These are phyloP conservation scores for Candida sojae DNA, from an alignment of 1,139 yeast genomes.

Conservation along the genomic window DNA sequence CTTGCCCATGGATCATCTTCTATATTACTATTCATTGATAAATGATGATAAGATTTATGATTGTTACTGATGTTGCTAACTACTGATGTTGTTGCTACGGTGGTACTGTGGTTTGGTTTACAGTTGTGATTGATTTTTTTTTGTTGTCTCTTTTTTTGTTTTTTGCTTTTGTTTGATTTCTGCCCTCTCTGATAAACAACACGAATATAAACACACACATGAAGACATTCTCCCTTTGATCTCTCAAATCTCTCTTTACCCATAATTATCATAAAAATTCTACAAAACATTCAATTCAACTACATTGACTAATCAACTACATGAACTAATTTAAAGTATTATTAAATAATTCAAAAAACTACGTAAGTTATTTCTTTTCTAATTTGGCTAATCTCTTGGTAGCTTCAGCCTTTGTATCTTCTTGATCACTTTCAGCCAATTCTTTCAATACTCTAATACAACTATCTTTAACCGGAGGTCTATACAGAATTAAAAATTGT, in stretches of 20 bases:
- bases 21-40: constrained; percentile 20
- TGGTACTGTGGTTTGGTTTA: not conserved
- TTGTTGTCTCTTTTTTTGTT: not conserved
- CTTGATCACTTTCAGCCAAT: constrained; percentile 51
- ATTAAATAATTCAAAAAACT: not conserved
- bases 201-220: too few species aligned
- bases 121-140: not conserved
- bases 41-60: too few species aligned
- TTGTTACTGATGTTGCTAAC: too few species aligned
- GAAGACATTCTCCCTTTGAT: too few species aligned
- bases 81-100: too few species aligned
- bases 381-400: constrained; percentile 54
- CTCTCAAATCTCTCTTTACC: too few species aligned
- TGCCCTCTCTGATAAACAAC: too few species aligned
- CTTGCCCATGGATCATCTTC: constrained; percentile 47
- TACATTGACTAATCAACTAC: not conserved
- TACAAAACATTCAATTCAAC: not conserved
- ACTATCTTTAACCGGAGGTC: constrained; percentile 76
- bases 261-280: too few species aligned
- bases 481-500: constrained; percentile 80
- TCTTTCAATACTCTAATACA: constrained; percentile 69
- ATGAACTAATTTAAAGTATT: not conserved
- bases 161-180: not conserved
- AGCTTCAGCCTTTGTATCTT: constrained; percentile 57
- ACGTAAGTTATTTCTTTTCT: constrained; percentile 1